phyloP scores from a whole-genome alignment of 2,329 filamentous ascomycete species.

The Calycina marina region DNA sequence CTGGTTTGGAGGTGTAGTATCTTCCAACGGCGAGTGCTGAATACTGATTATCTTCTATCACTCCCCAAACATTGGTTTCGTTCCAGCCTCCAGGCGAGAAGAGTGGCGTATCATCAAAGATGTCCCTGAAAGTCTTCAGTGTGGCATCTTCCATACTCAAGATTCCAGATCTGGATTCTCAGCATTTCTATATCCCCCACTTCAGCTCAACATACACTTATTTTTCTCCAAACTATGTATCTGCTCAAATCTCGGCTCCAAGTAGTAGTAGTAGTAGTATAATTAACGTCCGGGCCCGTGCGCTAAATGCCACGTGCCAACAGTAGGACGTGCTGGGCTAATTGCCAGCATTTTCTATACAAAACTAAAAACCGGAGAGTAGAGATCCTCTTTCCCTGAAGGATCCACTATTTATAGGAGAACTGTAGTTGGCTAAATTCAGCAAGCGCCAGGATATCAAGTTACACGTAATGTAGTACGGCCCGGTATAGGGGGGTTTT shows the following conservation, averaged over 20 bases:
- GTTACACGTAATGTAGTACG: too few species aligned
- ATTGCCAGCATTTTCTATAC: too few species aligned
- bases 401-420: too few species aligned
- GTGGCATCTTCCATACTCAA: conserved; percentile 32
- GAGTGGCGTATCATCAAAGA: conserved; percentile 37
- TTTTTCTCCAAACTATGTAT: conserved; percentile 36
- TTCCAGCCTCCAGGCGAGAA: conserved; percentile 40
- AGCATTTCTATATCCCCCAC: background rate
- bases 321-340: too few species aligned
- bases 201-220: conserved; percentile 16
- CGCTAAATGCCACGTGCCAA: too few species aligned
- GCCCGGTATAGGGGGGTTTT: too few species aligned
- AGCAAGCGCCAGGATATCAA: too few species aligned
- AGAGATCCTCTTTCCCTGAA: too few species aligned
- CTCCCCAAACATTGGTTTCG: conserved; percentile 33
- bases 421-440: too few species aligned
- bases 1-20: conserved; percentile 34
- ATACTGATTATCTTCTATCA: conserved; percentile 31
- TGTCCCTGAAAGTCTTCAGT: conserved; percentile 32
- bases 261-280: too few species aligned
- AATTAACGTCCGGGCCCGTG: too few species aligned
- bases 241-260: conserved; percentile 39
- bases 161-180: conserved; percentile 25
- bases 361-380: too few species aligned
- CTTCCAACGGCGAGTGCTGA: conserved; percentile 33